Evolutionary conservation across 805 yeast species (phyloP).

Genomic region (Lipomyces chichibuensis): DNA sequence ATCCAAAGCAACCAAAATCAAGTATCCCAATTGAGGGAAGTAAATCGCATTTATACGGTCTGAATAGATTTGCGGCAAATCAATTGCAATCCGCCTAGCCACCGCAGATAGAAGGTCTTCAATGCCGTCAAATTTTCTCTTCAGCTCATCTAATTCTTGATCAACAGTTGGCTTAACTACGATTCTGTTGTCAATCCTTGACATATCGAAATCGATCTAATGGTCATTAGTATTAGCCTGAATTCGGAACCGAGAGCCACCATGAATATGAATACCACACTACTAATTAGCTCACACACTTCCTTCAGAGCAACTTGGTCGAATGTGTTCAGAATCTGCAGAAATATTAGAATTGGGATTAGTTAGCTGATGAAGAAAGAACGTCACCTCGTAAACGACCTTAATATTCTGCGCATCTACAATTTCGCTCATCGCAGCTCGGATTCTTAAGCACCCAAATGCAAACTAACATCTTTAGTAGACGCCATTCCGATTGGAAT

Average conservation of each 20-base stretch:
- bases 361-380: not conserved
- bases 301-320: slow-evolving; percentile 23
- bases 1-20: slow-evolving; percentile 42
- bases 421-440: slow-evolving; percentile 7
- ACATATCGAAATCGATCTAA: slow-evolving; percentile 47
- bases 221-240: not conserved
- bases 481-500: slow-evolving; percentile 26
- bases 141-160: slow-evolving; percentile 40
- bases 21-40: slow-evolving; percentile 53
- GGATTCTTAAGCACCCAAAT: slow-evolving; percentile 8
- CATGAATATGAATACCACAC: slow-evolving; percentile 21
- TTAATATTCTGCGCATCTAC: not conserved
- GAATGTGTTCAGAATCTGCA: slow-evolving; percentile 29
- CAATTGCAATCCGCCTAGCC: slow-evolving; percentile 9
- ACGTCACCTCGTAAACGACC: slow-evolving; percentile 7
- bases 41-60: slow-evolving; percentile 46
- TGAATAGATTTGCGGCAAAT: slow-evolving; percentile 11
- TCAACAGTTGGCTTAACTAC: slow-evolving; percentile 44
- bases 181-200: slow-evolving; percentile 41
- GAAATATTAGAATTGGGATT: slow-evolving; percentile 8
- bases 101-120: slow-evolving; percentile 43
- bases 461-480: slow-evolving; percentile 12
- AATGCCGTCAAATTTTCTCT: slow-evolving; percentile 41
- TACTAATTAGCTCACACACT: slow-evolving; percentile 37
- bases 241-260: not conserved